phyloP scores from a whole-genome alignment of 2,329 filamentous ascomycete species.

The Chaetomium olivaceum region DNA sequence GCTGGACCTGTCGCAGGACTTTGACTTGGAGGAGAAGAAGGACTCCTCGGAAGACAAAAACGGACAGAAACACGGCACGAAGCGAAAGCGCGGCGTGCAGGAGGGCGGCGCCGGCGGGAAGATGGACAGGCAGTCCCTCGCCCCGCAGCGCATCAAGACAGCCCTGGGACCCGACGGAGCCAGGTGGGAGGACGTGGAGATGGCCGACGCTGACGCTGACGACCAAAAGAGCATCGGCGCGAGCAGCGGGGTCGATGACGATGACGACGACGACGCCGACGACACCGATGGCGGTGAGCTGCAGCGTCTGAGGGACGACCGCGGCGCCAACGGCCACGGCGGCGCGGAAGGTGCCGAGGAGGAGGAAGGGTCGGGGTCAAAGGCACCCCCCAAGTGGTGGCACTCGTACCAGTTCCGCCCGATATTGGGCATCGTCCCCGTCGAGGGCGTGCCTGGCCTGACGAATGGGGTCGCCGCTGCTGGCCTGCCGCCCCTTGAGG shows the following conservation, averaged over 20 bases:
- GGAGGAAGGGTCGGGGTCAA: slow-evolving; percentile 28
- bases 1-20: slow-evolving; percentile 78
- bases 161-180: slow-evolving; percentile 39
- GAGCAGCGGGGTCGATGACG: slow-evolving; percentile 44
- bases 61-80: slow-evolving; percentile 45
- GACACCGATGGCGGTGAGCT: slow-evolving; percentile 39
- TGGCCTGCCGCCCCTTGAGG: slow-evolving; percentile 58
- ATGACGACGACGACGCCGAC: slow-evolving; percentile 42
- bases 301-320: slow-evolving; percentile 39
- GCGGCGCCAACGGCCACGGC: slow-evolving; percentile 38
- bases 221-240: slow-evolving; percentile 34
- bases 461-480: slow-evolving; percentile 34
- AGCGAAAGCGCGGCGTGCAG: slow-evolving; percentile 55
- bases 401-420: slow-evolving; percentile 90
- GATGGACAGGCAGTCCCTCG: slow-evolving; percentile 51
- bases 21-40: slow-evolving; percentile 45
- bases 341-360: slow-evolving; percentile 40
- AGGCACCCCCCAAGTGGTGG: slow-evolving; percentile 57
- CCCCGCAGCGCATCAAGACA: slow-evolving; percentile 45
- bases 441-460: slow-evolving; percentile 36
- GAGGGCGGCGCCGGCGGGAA: slow-evolving; percentile 55
- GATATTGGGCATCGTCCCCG: slow-evolving; percentile 71
- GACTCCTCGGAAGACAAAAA: slow-evolving; percentile 35
- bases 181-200: slow-evolving; percentile 40
- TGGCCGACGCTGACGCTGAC: slow-evolving; percentile 39